Evolutionary conservation across 2,329 filamentous ascomycete species (phyloP).

Genomic region (Aspergillus cejpii): DNA sequence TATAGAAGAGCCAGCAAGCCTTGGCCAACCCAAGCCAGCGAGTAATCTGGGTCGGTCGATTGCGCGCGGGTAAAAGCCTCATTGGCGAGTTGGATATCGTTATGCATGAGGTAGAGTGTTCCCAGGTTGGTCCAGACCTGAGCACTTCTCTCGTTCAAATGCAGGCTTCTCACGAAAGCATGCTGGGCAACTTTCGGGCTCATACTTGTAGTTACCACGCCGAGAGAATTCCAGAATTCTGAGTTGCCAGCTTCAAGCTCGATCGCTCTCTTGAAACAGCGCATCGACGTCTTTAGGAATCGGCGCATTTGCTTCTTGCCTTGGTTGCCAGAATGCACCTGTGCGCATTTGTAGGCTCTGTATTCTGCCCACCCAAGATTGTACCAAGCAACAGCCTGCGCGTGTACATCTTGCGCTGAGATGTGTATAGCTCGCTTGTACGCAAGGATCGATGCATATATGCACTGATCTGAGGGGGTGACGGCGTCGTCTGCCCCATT

Average conservation of each 20-base stretch:
- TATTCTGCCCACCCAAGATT: conserved; percentile 94
- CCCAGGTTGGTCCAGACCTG: conserved; percentile 88
- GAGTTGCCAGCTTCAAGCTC: conserved; percentile 89
- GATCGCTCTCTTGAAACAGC: conserved; percentile 91
- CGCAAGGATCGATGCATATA: conserved; percentile 70
- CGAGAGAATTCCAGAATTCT: conserved; percentile 95
- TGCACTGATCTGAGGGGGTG: conserved; percentile 46
- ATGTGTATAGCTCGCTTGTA: conserved; percentile 79
- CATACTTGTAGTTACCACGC: conserved; percentile 78
- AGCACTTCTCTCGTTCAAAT: conserved; percentile 80
- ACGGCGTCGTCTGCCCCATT: conserved; percentile 23
- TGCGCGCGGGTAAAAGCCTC: conserved; percentile 85
- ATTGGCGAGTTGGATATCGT: conserved; percentile 79
- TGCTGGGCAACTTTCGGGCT: conserved; percentile 88
- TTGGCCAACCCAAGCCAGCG: conserved; percentile 90
- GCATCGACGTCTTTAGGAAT: conserved; percentile 73
- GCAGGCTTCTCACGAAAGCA: conserved; percentile 83
- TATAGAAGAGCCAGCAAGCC: conserved; percentile 73
- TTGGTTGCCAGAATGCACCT: conserved; percentile 31
- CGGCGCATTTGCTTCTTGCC: conserved; percentile 52
- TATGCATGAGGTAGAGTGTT: conserved; percentile 74
- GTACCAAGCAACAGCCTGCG: conserved; percentile 93
- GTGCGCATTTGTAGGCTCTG: conserved; percentile 63
- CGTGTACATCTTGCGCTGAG: conserved; percentile 67
- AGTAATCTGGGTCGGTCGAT: conserved; percentile 88